Base-by-base conservation (phyloP, 768 basidiomycete species). In the Paxillus involutus region DNA sequence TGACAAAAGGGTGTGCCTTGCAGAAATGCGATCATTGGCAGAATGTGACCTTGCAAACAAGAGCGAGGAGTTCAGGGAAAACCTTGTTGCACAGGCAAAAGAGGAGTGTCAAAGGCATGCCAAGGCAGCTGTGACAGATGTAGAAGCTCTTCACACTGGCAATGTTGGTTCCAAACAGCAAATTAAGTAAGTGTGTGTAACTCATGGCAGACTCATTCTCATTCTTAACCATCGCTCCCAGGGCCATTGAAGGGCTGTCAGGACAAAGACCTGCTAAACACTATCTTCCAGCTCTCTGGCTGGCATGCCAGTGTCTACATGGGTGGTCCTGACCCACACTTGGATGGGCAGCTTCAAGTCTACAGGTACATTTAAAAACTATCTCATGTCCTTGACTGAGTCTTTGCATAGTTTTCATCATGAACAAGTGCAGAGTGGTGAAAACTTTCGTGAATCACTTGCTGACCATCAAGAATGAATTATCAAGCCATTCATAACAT, bases 221-320 rank as follows among this genome's bases (percentile, higher is more conserved):
- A 39, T 39, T 17, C 37, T 24, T 24, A 24, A 39, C n/a, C 14
- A 12, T 39, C 37, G 5, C 24, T 24, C 13, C 37, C 10, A 39
- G 37, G 37, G 37, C 37, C 45, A 55, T 70, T 57, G 41, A 66
- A 61, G 1, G 56, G 40, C 2, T 61, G 66, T 59, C 10, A 10
- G 37, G 37, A 6, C 37, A 6, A 11, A 16, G 37, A 39, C 14
- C 13, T 39, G 37, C 13, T 39, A 11, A 13, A 39, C 6, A 7
- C 37, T 12, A 11, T 39, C 13, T 39, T 12, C 13, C 37, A 39
- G 13, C 14, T 39, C 37, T 12, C 37, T 39, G 37, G 37, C 13
- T 39, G 37, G 37, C 37, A 39, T 13, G 37, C 37, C 13, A 39
- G 37, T 14, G 37, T 39, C 37, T 39, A 39, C 14, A 11, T 39